Conservation (phyloP, 768 basidiomycete genomes). For the Thelephora aurantiotincta region DNA sequence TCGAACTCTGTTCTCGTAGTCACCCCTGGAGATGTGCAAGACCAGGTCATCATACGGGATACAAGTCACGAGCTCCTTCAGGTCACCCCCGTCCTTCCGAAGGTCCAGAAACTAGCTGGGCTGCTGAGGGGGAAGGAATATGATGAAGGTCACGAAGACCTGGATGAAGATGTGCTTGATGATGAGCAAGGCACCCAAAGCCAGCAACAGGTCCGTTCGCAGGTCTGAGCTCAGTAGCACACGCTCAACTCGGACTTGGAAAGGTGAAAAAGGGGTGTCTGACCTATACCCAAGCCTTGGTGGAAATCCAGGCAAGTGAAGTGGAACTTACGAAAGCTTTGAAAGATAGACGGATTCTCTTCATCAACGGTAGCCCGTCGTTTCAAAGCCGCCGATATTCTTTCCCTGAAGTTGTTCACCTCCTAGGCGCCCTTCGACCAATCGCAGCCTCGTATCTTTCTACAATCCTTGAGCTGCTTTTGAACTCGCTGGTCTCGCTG, state of each 20-base stretch:
- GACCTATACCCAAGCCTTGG: slow-evolving; percentile 47
- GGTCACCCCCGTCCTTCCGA: slow-evolving; percentile 63
- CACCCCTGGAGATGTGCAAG: slow-evolving; percentile 28
- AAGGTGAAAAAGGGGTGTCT: slow-evolving; percentile 23
- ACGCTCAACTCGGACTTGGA: not conserved
- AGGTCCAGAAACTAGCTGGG: slow-evolving; percentile 46
- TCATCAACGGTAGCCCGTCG: slow-evolving; percentile 41
- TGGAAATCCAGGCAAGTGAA: slow-evolving; percentile 73
- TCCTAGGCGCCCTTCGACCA: slow-evolving; percentile 55
- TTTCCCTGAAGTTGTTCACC: slow-evolving; percentile 2
- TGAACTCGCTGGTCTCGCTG: slow-evolving; percentile 59
- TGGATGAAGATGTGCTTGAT: slow-evolving; percentile 20
- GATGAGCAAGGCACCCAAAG: slow-evolving; percentile 11
- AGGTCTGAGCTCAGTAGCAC: not conserved
- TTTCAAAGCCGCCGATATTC: not conserved
- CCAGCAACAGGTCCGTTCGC: no score
- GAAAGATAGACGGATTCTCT: slow-evolving; percentile 54
- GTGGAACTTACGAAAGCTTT: slow-evolving; percentile 53
- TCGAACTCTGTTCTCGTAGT: slow-evolving; percentile 81
- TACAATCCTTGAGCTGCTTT: slow-evolving; percentile 58
- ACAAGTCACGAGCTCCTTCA: slow-evolving; percentile 79
- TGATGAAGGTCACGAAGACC: slow-evolving; percentile 46
- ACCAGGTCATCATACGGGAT: slow-evolving; percentile 55
- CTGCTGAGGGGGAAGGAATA: slow-evolving; percentile 57
- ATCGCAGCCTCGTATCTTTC: slow-evolving; percentile 54